Percentiles rank a stretch among this genome's conserved stretches.
These are phyloP conservation scores for Bacidia rubella DNA, from an alignment of 495 filamentous ascomycete species.

Conservation along the genomic window DNA sequence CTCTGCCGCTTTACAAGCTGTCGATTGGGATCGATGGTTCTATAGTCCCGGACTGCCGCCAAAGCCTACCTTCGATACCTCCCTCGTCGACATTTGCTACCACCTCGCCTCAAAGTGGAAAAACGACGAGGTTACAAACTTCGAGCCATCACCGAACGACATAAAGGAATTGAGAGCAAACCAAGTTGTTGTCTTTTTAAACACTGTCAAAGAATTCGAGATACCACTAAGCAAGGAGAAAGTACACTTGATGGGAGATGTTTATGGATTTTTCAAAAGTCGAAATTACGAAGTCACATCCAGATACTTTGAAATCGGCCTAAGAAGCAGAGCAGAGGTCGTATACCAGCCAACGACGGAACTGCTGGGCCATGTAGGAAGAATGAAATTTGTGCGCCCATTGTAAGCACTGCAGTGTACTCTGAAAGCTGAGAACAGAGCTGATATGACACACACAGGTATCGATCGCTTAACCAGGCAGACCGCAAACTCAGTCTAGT, in stretches of 20 bases:
- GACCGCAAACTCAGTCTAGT: constrained; percentile 60
- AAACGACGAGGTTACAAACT: constrained; percentile 29
- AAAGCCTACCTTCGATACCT: constrained; percentile 82
- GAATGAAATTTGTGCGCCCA: constrained; percentile 94
- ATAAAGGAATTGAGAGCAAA: constrained; percentile 62
- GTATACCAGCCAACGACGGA: constrained; percentile 57
- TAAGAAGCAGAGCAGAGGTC: constrained; percentile 54
- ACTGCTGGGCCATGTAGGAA: constrained; percentile 65
- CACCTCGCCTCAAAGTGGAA: constrained; percentile 70
- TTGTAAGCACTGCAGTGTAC: constrained; percentile 33
- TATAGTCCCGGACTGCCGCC: constrained; percentile 74
- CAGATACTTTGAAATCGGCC: constrained; percentile 62
- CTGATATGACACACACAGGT: constrained; percentile 25
- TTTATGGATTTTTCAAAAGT: constrained; percentile 54
- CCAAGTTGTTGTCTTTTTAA: constrained; percentile 82
- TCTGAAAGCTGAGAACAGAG: not conserved
- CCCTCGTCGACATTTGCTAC: constrained; percentile 76
- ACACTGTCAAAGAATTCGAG: constrained; percentile 52
- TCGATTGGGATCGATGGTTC: constrained; percentile 86
- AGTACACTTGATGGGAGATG: constrained; percentile 52
- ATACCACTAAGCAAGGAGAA: constrained; percentile 45
- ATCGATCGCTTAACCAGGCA: constrained; percentile 53
- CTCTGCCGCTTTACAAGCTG: constrained; percentile 47
- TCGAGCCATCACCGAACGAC: constrained; percentile 54
- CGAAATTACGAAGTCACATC: constrained; percentile 76